Conservation (phyloP, 192 early-diverging fungal genomes). For the Phlyctochytrium planicorne region DNA sequence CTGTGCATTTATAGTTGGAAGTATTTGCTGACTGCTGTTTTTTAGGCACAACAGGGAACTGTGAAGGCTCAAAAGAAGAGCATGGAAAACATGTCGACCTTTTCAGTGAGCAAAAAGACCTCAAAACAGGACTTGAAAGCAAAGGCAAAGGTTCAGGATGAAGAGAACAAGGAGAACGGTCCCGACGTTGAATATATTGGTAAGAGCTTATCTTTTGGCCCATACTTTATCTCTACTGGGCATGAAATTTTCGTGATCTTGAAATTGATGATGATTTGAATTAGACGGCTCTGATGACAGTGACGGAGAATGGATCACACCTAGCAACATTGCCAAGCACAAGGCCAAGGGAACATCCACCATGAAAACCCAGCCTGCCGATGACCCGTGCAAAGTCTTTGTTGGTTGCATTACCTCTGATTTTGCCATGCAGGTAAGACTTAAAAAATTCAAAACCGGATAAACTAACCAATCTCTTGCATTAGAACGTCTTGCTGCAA, state of each 20-base stretch:
- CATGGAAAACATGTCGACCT: too few relatives aligned
- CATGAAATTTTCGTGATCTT: too few relatives aligned
- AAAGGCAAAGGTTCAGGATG: too few relatives aligned
- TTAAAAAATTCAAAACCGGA: not conserved
- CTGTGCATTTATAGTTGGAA: not conserved
- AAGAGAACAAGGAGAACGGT: too few relatives aligned
- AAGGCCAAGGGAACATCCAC: conserved; percentile 43
- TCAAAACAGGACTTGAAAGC: too few relatives aligned
- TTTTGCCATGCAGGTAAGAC: conserved; percentile 84
- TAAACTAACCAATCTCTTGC: not conserved
- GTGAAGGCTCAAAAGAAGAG: conserved; percentile 14
- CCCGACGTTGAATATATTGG: too few relatives aligned
- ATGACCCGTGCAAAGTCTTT: conserved; percentile 40
- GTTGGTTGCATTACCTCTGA: conserved; percentile 90
- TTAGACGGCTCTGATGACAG: conserved; percentile 23
- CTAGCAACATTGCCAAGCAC: conserved; percentile 74
- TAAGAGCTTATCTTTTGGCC: too few relatives aligned
- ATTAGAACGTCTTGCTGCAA: conserved; percentile 85
- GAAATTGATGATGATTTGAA: too few relatives aligned
- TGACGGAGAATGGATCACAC: conserved; percentile 92
- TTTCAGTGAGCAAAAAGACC: too few relatives aligned
- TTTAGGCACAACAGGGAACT: conserved; percentile 10
- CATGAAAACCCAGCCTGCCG: conserved; percentile 13
- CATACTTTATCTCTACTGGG: too few relatives aligned
- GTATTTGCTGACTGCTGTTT: not conserved